Evolutionary conservation across 2,329 filamentous ascomycete species (phyloP).

Genomic region (Sporothrix globosa): DNA sequence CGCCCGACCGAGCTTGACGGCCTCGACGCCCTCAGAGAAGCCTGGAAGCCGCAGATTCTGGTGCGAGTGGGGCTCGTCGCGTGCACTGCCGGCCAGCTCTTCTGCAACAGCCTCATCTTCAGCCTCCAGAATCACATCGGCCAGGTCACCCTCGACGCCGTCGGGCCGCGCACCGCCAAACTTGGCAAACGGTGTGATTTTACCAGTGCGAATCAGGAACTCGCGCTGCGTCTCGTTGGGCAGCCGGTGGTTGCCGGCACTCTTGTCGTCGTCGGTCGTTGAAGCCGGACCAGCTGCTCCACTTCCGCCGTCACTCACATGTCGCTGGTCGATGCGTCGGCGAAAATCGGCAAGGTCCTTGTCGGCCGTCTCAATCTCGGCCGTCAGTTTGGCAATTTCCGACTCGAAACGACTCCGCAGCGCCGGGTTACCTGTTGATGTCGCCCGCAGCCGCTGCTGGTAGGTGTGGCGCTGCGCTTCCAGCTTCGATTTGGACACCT

Average conservation of each 20-base stretch:
- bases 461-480: slow-evolving; percentile 65
- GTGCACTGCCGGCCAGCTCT: slow-evolving; percentile 50
- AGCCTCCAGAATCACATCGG: slow-evolving; percentile 77
- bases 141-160: slow-evolving; percentile 68
- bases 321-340: slow-evolving; percentile 75
- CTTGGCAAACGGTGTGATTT: slow-evolving; percentile 93
- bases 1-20: slow-evolving; percentile 16
- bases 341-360: slow-evolving; percentile 80
- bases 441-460: slow-evolving; percentile 50
- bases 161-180: slow-evolving; percentile 66
- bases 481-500: slow-evolving; percentile 60
- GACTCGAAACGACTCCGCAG: slow-evolving; percentile 62
- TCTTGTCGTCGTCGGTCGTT: slow-evolving; percentile 40
- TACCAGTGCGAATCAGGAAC: slow-evolving; percentile 91
- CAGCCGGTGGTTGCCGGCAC: slow-evolving; percentile 61
- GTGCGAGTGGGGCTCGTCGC: slow-evolving; percentile 64
- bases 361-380: slow-evolving; percentile 65
- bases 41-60: slow-evolving; percentile 74
- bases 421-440: slow-evolving; percentile 51
- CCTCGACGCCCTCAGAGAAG: slow-evolving; percentile 58
- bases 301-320: slow-evolving; percentile 42
- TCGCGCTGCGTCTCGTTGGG: slow-evolving; percentile 84
- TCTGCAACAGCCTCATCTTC: slow-evolving; percentile 70
- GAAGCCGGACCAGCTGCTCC: slow-evolving; percentile 43
- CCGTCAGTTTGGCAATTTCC: slow-evolving; percentile 60